These are phyloP conservation scores for Boletus fagicola DNA, from an alignment of 768 basidiomycete genomes.

Conservation along the genomic window DNA sequence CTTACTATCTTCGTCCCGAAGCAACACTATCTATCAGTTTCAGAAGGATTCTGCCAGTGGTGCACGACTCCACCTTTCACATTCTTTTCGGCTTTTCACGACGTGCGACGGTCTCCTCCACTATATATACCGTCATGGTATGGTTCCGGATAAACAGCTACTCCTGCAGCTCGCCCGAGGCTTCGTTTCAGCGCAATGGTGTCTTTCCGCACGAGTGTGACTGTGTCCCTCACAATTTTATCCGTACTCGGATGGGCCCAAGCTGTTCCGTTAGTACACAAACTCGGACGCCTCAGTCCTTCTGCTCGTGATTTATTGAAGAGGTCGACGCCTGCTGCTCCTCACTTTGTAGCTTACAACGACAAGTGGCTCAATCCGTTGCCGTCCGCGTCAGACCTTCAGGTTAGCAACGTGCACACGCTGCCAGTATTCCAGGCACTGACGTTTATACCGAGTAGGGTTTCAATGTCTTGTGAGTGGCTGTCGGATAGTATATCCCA, in stretches of 20 bases:
- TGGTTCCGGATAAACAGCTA: not conserved
- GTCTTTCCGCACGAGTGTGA: constrained; percentile 9
- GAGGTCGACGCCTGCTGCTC: constrained; percentile 38
- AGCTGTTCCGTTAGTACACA: constrained; percentile 23
- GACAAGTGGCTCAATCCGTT: constrained; percentile 43
- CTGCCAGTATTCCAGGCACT: not conserved
- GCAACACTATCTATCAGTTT: not conserved
- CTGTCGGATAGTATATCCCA: not conserved
- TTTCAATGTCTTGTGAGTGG: constrained; percentile 36
- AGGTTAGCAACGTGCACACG: constrained; percentile 27
- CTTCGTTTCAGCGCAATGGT: constrained; percentile 14
- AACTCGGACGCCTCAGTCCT: constrained; percentile 19
- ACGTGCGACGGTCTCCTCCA: not conserved
- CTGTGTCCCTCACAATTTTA: constrained; percentile 3
- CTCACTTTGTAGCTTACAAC: constrained; percentile 47
- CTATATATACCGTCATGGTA: constrained; percentile 18
- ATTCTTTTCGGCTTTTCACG: not conserved
- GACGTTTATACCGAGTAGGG: constrained; percentile 22
- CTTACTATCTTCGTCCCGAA: not conserved
- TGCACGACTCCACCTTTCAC: not conserved
- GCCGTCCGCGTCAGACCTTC: constrained; percentile 44
- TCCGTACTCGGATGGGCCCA: constrained; percentile 11
- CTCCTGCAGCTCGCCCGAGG: not conserved
- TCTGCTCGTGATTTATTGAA: constrained; percentile 24
- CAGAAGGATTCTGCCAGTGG: not conserved